Conservation (phyloP, 371 early-diverging fungal species). For the Zychaea mexicana region DNA sequence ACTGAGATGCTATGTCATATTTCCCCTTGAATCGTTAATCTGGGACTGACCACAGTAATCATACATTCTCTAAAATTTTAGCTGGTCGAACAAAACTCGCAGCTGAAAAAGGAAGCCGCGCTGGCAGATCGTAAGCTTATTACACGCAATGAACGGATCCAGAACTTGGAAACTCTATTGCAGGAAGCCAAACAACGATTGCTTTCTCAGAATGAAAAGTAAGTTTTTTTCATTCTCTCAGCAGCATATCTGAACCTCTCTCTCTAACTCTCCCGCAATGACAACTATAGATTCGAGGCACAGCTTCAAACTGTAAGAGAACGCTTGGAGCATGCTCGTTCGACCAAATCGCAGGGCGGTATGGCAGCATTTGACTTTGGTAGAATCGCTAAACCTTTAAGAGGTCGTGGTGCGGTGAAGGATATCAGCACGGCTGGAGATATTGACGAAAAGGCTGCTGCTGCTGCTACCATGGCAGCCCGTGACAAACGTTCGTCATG, state of each 20-base stretch:
- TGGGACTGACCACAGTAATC: no score
- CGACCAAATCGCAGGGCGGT: conserved; percentile 56
- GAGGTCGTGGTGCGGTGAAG: conserved; percentile 70
- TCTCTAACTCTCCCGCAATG: conserved; percentile 9
- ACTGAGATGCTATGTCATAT: no score
- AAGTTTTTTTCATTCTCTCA: not conserved
- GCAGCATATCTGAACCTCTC: no score
- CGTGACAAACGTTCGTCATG: conserved; percentile 37
- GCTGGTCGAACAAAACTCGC: conserved; percentile 91
- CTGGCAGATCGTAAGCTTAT: conserved; percentile 88
- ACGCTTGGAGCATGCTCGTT: conserved; percentile 75
- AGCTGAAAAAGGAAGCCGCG: conserved; percentile 88
- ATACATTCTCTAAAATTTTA: conserved; percentile 13
- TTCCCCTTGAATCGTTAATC: no score
- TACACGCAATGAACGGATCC: conserved; percentile 92
- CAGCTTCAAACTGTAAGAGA: conserved; percentile 80
- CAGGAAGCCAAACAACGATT: conserved; percentile 75
- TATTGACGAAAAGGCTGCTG: conserved; percentile 5
- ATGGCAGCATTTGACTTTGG: conserved; percentile 73
- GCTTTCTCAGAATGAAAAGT: conserved; percentile 79
- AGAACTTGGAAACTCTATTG: conserved; percentile 80
- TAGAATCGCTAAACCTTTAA: conserved; percentile 91
- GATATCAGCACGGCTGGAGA: not conserved
- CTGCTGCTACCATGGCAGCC: conserved; percentile 15
- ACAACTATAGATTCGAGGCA: conserved; percentile 59